Conservation (phyloP, 1,284 basidiomycete species). For the Moniliophthora roreri region DNA sequence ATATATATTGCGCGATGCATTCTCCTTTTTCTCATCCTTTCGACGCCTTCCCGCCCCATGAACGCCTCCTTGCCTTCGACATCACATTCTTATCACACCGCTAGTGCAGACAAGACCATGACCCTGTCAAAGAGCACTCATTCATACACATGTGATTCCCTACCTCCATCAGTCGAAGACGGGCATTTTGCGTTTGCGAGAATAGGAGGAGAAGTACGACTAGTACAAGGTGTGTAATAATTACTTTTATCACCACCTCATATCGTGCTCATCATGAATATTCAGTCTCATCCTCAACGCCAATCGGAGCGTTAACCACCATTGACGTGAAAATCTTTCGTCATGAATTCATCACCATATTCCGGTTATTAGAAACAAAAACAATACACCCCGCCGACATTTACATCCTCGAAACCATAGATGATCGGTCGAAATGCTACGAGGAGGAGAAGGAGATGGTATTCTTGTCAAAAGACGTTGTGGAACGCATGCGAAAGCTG, state of each 20-base stretch:
- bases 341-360: slow-evolving; percentile 61
- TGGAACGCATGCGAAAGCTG: slow-evolving; percentile 49
- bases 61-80: neutral
- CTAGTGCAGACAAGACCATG: neutral
- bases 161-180: slow-evolving; percentile 20
- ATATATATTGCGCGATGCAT: neutral
- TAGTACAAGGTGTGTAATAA: slow-evolving; percentile 44
- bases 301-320: slow-evolving; percentile 34
- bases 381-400: slow-evolving; percentile 52
- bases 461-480: slow-evolving; percentile 57
- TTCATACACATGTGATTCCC: slow-evolving; percentile 1
- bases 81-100: neutral
- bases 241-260: neutral
- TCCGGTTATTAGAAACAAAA: slow-evolving; percentile 46
- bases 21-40: slow-evolving; percentile 8
- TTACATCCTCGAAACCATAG: slow-evolving; percentile 53
- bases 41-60: neutral
- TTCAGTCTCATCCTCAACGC: slow-evolving; percentile 13
- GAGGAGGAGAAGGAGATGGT: slow-evolving; percentile 65
- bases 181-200: slow-evolving; percentile 49
- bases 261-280: slow-evolving; percentile 1
- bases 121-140: neutral
- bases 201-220: slow-evolving; percentile 41
- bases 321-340: slow-evolving; percentile 51
- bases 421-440: slow-evolving; percentile 47